phyloP scores from a whole-genome alignment of 805 yeast species.

The Danielia oregonensis region DNA sequence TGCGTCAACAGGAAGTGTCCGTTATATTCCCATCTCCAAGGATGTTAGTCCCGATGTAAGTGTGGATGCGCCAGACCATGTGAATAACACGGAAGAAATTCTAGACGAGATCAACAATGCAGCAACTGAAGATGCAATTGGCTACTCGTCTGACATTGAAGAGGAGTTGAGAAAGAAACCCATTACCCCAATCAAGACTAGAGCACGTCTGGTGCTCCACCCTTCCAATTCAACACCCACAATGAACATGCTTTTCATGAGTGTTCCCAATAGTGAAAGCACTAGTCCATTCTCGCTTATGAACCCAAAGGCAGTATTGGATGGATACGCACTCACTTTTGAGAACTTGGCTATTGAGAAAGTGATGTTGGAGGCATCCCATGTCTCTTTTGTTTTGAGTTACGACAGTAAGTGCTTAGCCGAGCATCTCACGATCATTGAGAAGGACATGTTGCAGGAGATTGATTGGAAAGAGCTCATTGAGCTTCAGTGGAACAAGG shows the following conservation, averaged over 20 bases:
- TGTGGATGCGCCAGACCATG: conserved; percentile 5
- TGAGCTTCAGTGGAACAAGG: conserved; percentile 69
- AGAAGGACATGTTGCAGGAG: conserved; percentile 76
- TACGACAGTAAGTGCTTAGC: conserved; percentile 66
- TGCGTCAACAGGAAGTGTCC: conserved; percentile 15
- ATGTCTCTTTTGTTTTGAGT: conserved; percentile 78
- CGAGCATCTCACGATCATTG: conserved; percentile 81
- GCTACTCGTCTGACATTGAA: conserved; percentile 19
- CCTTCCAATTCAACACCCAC: conserved; percentile 13
- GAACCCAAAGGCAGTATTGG: conserved; percentile 32
- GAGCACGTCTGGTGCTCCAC: conserved; percentile 6
- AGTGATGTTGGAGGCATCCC: conserved; percentile 47
- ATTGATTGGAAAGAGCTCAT: conserved; percentile 90
- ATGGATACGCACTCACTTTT: conserved; percentile 28
- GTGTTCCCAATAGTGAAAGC: conserved; percentile 9
- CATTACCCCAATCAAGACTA: conserved; percentile 26
- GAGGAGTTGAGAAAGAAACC: conserved; percentile 23
- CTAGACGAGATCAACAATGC: conserved; percentile 39
- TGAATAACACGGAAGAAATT: conserved; percentile 28
- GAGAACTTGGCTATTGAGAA: conserved; percentile 36
- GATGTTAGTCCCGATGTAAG: neutral
- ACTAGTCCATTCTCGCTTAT: conserved; percentile 9
- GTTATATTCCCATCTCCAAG: neutral
- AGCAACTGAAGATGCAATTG: conserved; percentile 33
- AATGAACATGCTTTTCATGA: conserved; percentile 6